Conservation (phyloP, 1,139 yeast species). For the Geotrichum candidum region DNA sequence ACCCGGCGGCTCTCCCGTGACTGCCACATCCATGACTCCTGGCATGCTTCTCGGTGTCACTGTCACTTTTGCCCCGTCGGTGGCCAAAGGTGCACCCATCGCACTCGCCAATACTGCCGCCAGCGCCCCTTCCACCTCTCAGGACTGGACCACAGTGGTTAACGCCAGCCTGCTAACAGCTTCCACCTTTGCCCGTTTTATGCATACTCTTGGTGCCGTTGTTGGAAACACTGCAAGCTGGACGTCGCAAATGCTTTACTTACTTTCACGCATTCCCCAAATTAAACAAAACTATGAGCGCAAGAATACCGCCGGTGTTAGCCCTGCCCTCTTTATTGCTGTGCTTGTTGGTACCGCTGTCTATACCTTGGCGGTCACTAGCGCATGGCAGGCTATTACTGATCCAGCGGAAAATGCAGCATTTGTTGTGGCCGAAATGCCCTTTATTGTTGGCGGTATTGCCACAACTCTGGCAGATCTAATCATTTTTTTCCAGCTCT, state of each 20-base stretch:
- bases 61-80: conserved; percentile 8
- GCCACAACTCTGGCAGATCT: conserved; percentile 74
- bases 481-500: conserved; percentile 61
- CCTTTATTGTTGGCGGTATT: conserved; percentile 74
- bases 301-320: conserved; percentile 78
- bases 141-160: not conserved
- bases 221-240: conserved; percentile 67
- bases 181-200: not conserved
- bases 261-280: conserved; percentile 77
- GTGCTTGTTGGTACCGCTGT: conserved; percentile 70
- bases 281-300: conserved; percentile 61
- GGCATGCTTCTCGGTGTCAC: conserved; percentile 16
- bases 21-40: conserved; percentile 15
- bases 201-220: conserved; percentile 16
- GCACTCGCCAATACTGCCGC: not conserved
- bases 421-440: conserved; percentile 63
- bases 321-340: conserved; percentile 67
- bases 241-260: conserved; percentile 69
- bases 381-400: conserved; percentile 43
- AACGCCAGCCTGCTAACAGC: not conserved
- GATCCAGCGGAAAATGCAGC: conserved; percentile 49
- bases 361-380: conserved; percentile 62
- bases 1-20: not conserved
- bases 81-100: conserved; percentile 15
- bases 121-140: not conserved